Base-by-base conservation (phyloP, 2,329 filamentous ascomycete species). In the Davidsoniella virescens region DNA sequence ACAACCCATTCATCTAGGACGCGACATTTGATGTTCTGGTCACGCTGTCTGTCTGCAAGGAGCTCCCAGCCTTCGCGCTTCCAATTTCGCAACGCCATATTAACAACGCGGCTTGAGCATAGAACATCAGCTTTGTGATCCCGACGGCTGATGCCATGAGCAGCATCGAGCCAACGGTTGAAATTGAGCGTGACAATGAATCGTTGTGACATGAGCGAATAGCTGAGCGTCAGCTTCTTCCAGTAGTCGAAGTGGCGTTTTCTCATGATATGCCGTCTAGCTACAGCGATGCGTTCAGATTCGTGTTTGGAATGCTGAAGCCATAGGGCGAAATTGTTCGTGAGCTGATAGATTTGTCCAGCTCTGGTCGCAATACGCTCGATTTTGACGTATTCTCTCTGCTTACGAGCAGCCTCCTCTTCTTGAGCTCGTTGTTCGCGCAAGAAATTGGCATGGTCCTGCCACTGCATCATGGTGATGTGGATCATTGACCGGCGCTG, bases 201-300 rank as follows among this genome's bases (percentile, higher is more conserved):
- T 26, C 37, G 36, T 20, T 49, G 52, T 2, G 52, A 45, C 38
- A 53, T 44, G n/a, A 47, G 25, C 10, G 45, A 25, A 29, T 51
- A 53, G 39, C 52, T 43, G 5, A 48, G 18, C n/a, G 56, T 54
- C 26, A 55, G 41, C 5, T 55, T 43, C 6, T 54, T 55, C 57
- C 57, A 59, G 10, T 53, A 47, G 40, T 56, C 54, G 43, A 59
- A 59, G 40, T 59, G 54, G 9, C 67, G 66, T 52, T 67, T 76
- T 50, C 80, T 71, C 49, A 92, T 65, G 53, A 88, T 77, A 60
- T 86, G 82, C 54, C 77, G 70, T 54, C 82, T 73, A 17, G 84
- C 85, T 40, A 78, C 70, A 4, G 74, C 76, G 3, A 83, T 85
- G 39, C 76, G 73, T 54, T 78, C 72, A 14, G 78, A 68, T 58